Conservation (phyloP, 1,284 basidiomycete species). For the Naganishia albida region DNA sequence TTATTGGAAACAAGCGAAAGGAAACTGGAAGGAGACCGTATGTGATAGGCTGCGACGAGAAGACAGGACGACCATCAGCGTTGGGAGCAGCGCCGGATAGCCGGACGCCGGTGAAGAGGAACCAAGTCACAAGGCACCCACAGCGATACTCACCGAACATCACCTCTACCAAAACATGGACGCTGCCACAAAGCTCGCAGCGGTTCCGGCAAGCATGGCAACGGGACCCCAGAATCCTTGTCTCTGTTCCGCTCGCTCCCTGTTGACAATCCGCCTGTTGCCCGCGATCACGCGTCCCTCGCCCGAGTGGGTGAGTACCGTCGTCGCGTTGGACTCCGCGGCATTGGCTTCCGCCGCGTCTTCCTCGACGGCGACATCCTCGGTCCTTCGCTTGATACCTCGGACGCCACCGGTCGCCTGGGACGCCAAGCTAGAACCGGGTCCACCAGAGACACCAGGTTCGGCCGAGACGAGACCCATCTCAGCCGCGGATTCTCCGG, state of each 20-base stretch:
- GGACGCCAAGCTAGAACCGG: constrained; percentile 21
- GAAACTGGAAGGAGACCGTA: not conserved
- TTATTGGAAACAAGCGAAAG: not conserved
- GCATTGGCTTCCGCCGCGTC: constrained; percentile 34
- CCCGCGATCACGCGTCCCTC: constrained; percentile 43
- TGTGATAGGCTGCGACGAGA: not conserved
- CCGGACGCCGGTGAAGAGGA: not conserved
- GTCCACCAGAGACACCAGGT: constrained; percentile 29
- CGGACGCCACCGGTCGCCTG: constrained; percentile 34
- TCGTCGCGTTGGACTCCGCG: constrained; percentile 36
- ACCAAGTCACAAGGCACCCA: not conserved
- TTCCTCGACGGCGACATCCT: constrained; percentile 41
- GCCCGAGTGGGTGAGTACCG: constrained; percentile 33
- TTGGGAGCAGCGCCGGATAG: not conserved
- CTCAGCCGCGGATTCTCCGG: constrained; percentile 40
- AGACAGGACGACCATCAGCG: not conserved
- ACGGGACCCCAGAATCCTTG: constrained; percentile 49
- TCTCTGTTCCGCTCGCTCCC: constrained; percentile 36
- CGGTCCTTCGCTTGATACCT: constrained; percentile 46
- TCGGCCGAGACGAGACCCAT: constrained; percentile 45
- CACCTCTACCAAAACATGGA: constrained; percentile 15
- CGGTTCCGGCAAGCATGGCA: constrained; percentile 51
- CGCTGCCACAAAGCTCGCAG: constrained; percentile 21
- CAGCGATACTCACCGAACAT: not conserved
- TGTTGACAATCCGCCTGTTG: constrained; percentile 45